Evolutionary conservation across 139 green algal genomes (phyloP), one percentile per base, ranked within the genome.

Genomic region (Picocystis salinarum): DNA sequence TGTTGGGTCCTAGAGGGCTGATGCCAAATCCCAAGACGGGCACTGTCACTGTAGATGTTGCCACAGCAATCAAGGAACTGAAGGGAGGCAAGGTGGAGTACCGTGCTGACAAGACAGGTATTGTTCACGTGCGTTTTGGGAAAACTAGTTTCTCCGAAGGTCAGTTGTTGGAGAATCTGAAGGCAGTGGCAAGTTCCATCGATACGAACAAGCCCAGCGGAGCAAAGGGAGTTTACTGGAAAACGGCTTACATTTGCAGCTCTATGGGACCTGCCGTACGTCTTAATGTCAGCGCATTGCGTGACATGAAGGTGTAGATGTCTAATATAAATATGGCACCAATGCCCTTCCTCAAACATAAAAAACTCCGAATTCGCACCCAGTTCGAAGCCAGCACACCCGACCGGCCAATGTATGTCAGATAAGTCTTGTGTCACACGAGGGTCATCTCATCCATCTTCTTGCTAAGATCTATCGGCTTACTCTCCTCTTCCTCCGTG

Each of bases 1-100:
- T 82, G 44, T 73, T 99, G 40, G 89, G 87, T 23, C 87, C 87
- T 26, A 69, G 74, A 34, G 87, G 87, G 6, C 70, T 98, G 40
- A 98, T 98, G 87, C 87, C 87, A 50, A 99, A 97, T 70, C 89
- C 89, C 55, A 97, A 97, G 77, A 82, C 88, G 13, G 89, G 89
- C 50, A 99, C 89, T n/a, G 88, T 99, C 24, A 92, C 84, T n/a
- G 80, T 74, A n/a, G 76, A 98, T 56, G 63, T 98, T 4, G 69
- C 74, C 7, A 58, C 48, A 63, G 79, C 88, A 6, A 74, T 98
- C 2, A 79, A 71, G 48, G 88, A 95, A 44, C 94, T 97, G 69
- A 97, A 97, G 77, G 83, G 81, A 15, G 88, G 88, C 56, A 97
- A 96, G 67, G 88, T 97, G 34, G 89, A 99, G 70, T 97, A 93